Base-by-base conservation (phyloP, 768 basidiomycete genomes). In the Polyporus arcularius region DNA sequence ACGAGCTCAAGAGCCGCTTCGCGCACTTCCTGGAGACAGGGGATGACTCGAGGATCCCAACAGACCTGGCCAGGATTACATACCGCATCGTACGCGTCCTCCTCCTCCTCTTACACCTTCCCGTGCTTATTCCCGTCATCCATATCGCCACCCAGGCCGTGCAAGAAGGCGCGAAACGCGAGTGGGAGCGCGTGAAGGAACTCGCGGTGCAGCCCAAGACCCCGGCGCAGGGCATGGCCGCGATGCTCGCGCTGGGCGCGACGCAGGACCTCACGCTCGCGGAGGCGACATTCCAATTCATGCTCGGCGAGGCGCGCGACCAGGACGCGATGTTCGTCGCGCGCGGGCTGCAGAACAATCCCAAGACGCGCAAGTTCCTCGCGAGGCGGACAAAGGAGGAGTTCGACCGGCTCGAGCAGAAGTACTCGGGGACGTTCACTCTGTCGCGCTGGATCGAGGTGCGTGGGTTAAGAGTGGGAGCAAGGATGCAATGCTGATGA, bases 41-140 rank as follows among this genome's bases (percentile, higher is more conserved):
- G 7, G 90, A 96, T 68, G 85, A 89, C 66, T 88, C 87, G 0
- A 78, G 74, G 55, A 92, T 98, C 65, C 92, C 93, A 6, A 82
- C 85, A 30, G 96, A 98, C 75, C 74, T 98, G 46, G 84, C 84
- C 45, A 87, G 79, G 72, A 66, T 70, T 30, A 78, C 74, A 54
- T 88, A 89, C 65, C 14, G 82, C 69, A 8, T 14, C 74, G 32
- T 52, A 10, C 26, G 52, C 35, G 3, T 35, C 35, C 35, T 35
- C 35, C 11, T 26, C 21, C 21, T 26, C 1, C 35, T 35, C 35
- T 3, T 35, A 1, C 35, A 35, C 21, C 21, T 26, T 35, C 35
- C 35, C 1, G 6, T 35, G 43, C 7, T 1, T 8, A n/a, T 45
- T n/a, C n/a, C 3, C 14, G 14, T n/a, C 43, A 11, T 16, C 16